Conservation (phyloP, 2,329 filamentous ascomycete species). For the Cadophora sp. region DNA sequence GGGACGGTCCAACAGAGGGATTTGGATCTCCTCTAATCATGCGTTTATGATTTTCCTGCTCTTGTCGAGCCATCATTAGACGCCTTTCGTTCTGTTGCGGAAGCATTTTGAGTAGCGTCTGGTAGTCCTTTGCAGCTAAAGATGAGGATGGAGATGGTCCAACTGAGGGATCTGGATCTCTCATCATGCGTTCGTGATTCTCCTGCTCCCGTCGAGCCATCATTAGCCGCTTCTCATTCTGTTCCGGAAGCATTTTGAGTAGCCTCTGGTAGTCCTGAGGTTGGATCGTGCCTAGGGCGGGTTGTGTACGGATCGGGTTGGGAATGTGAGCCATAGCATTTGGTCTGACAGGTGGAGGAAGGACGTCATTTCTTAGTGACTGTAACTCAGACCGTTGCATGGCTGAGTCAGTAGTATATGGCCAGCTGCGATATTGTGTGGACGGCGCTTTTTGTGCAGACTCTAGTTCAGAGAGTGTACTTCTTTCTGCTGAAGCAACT, state of each 20-base stretch:
- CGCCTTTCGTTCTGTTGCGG: conserved; percentile 6
- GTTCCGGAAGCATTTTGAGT: conserved; percentile 7
- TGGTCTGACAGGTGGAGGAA: background rate
- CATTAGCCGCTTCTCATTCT: conserved; percentile 1
- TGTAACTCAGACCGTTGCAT: too few species aligned
- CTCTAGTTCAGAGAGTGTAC: background rate
- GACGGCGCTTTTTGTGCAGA: background rate
- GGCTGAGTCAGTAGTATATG: background rate
- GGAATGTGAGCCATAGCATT: background rate
- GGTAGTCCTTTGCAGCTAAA: conserved; percentile 10
- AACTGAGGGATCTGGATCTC: too few species aligned
- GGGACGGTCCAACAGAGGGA: too few species aligned
- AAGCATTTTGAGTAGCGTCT: conserved; percentile 11
- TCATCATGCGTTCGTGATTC: too few species aligned
- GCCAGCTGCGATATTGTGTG: background rate
- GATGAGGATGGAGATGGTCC: too few species aligned
- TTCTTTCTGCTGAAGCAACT: background rate
- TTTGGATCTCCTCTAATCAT: too few species aligned
- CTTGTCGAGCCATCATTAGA: background rate
- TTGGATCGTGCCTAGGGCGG: too few species aligned
- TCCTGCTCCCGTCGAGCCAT: background rate
- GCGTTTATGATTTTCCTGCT: background rate
- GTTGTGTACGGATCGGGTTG: background rate
- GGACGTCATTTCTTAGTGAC: too few species aligned
- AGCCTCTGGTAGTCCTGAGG: conserved; percentile 15